Base-by-base conservation (phyloP, 805 yeast species). In the Hanseniaspora osmophila region DNA sequence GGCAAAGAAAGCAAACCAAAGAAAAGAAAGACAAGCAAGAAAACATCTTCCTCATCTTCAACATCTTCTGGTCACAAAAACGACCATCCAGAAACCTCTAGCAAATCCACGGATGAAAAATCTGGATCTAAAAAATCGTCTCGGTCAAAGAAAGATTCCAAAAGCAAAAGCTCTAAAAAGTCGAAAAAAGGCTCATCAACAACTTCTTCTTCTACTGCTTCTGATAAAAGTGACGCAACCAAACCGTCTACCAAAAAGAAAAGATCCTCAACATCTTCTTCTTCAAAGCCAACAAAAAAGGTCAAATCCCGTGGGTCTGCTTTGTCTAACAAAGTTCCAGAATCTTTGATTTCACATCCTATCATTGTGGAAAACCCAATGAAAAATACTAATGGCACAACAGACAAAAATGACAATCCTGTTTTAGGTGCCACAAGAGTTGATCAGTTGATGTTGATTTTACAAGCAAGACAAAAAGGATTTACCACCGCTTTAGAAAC, bases 391-490 rank as follows among this genome's bases (percentile, higher is more conserved):
- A 29, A 16, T 9, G 15, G 12, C 10, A 27, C 22, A 13, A 17
- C 15, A 18, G 15, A 7, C 15, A 83, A 78, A 40, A 84, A 78
- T 52, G 80, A 81, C 1, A 64, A 84, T 44, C 85, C 87, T 3
- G 64, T 80, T 18, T 61, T 85, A 6, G 95, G 95, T 1, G 86
- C 88, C 3, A 88, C 95, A 0, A 84, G 84, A 57, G 84, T 88
- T 27, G 97, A 88, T 63, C 94, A 82, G 55, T 66, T 88, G 55
- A 86, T 88, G 96, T 68, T 88, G 42, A 84, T 86, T 35, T 82
- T 88, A 45, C 95, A 88, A 61, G 94, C 95, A 0, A 71, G 94
- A 44, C 83, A 81, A 48, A 81, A 83, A 51, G 84, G 88, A 9
- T 69, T 80, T 22, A 75, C 75, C n/a, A 73, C 77, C 10, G 74